Conservation (phyloP, 2,329 filamentous ascomycete species). For the Colletotrichum sp. region DNA sequence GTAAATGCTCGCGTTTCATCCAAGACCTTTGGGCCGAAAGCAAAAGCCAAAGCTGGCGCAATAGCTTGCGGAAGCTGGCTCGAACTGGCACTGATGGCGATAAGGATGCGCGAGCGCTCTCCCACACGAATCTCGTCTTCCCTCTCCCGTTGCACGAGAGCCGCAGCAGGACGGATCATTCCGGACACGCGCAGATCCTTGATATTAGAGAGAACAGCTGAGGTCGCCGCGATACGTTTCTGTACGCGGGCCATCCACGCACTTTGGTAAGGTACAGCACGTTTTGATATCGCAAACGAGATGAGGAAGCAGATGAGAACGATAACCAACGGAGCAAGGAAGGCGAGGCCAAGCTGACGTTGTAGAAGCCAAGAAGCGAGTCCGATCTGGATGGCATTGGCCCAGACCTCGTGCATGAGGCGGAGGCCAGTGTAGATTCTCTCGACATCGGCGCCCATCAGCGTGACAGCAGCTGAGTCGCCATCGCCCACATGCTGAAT, state of each 20-base stretch:
- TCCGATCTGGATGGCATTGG: slow-evolving; percentile 42
- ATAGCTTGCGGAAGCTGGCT: neutral
- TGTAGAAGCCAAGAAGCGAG: slow-evolving; percentile 53
- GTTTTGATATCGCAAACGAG: slow-evolving; percentile 21
- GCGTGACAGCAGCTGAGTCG: slow-evolving; percentile 45
- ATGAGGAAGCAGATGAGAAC: slow-evolving; percentile 33
- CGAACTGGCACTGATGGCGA: slow-evolving; percentile 22
- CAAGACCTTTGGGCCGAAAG: neutral
- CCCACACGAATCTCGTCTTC: slow-evolving; percentile 8
- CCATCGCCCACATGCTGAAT: slow-evolving; percentile 22
- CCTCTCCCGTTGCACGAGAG: slow-evolving; percentile 10
- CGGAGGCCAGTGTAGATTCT: slow-evolving; percentile 39
- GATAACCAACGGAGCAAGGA: slow-evolving; percentile 50
- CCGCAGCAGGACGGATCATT: slow-evolving; percentile 16
- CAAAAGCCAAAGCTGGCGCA: neutral
- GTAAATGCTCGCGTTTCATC: neutral
- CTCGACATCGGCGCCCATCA: slow-evolving; percentile 55
- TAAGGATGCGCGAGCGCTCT: slow-evolving; percentile 27
- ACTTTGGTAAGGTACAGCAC: slow-evolving; percentile 35
- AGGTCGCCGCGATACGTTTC: slow-evolving; percentile 4
- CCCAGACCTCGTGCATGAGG: slow-evolving; percentile 47
- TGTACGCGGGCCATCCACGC: slow-evolving; percentile 23
- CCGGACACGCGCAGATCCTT: neutral
- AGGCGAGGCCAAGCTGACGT: slow-evolving; percentile 50
- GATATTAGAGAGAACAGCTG: neutral